Base-by-base conservation (phyloP, 306 rosid species). In the Prunus dulcis region DNA sequence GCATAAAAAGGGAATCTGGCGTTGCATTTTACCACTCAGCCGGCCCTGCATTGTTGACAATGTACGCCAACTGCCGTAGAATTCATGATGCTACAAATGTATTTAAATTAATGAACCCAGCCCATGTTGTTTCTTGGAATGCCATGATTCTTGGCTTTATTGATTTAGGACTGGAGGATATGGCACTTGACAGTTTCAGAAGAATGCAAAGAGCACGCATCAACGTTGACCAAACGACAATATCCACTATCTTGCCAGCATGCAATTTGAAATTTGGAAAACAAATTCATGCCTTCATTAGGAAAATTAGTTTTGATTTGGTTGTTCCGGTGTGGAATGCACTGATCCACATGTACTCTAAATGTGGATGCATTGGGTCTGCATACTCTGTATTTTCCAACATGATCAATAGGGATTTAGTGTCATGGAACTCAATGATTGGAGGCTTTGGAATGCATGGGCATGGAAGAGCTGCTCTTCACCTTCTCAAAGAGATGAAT, bases 391-490 rank as follows among this genome's bases (percentile, higher is more conserved):
- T 81, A 79, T 88, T 85, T 83, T 76, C 84, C 38, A 53, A 80
- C 68, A 78, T 83, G 91, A 60, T 28, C 19, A 64, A 58, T 1
- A 69, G 77, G 78, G 91, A 85, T 67, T 18, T 83, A 64, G 81
- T 85, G 41, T 78, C 89, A 1, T 88, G 87, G 87, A 88, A 88
- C 84, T 73, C 86, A 8, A 79, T 85, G 77, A 81, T 88, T 45
- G 78, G 86, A 65, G 91, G 89, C 43, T 83, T 78, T 56, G 82
- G 86, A 83, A 85, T 72, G 67, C 85, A 85, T 28, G 89, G 89
- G 15, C 84, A 58, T 58, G 89, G 87, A 67, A 72, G 58, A 66
- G 79, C 81, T 70, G 86, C 84, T 76, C 61, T 83, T 17, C 53
- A 79, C 73, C 86, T 83, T 67, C 69, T 85, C 67, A 78, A 71